These are phyloP conservation scores for Meyerozyma guilliermondii DNA, from an alignment of 1,139 yeast genomes.

Conservation along the genomic window DNA sequence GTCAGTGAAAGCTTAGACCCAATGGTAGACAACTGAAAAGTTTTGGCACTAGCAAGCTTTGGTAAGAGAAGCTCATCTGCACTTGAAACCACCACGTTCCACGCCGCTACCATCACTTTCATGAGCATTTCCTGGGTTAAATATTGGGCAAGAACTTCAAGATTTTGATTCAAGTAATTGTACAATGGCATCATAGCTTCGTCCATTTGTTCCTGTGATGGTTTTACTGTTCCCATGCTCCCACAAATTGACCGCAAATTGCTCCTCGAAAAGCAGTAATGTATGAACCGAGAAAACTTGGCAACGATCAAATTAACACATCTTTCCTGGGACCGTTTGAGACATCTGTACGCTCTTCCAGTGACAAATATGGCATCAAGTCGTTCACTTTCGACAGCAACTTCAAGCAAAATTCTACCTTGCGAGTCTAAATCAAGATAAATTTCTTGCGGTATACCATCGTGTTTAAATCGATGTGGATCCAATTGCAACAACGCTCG, in stretches of 20 bases:
- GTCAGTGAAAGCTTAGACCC: slow-evolving; percentile 15
- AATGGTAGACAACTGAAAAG: slow-evolving; percentile 22
- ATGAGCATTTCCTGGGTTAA: slow-evolving; percentile 55
- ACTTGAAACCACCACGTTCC: slow-evolving; percentile 61
- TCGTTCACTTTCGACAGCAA: slow-evolving; percentile 74
- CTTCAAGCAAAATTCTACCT: slow-evolving; percentile 58
- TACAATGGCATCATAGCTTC: slow-evolving; percentile 72
- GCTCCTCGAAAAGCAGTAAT: slow-evolving; percentile 35
- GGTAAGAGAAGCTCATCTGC: slow-evolving; percentile 73
- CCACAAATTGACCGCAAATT: slow-evolving; percentile 54
- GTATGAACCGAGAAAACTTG: slow-evolving; percentile 45
- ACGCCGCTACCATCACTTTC: slow-evolving; percentile 71
- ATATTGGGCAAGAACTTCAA: slow-evolving; percentile 60
- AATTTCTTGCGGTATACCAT: slow-evolving; percentile 63
- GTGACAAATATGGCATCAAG: slow-evolving; percentile 73
- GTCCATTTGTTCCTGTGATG: slow-evolving; percentile 53
- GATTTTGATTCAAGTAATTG: slow-evolving; percentile 66
- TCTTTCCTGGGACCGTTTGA: slow-evolving; percentile 58
- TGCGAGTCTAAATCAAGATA: slow-evolving; percentile 62
- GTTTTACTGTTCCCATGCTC: slow-evolving; percentile 36
- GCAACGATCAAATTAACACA: slow-evolving; percentile 64
- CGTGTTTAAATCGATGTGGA: slow-evolving; percentile 60
- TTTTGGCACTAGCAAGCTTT: slow-evolving; percentile 55
- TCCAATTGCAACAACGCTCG: slow-evolving; percentile 59
- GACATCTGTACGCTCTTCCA: slow-evolving; percentile 68